A percentile compares a stretch with the other conserved stretches of the same genome.
Conservation (phyloP, 2,329 filamentous ascomycete genomes). For the Cyanodermella asteris region DNA sequence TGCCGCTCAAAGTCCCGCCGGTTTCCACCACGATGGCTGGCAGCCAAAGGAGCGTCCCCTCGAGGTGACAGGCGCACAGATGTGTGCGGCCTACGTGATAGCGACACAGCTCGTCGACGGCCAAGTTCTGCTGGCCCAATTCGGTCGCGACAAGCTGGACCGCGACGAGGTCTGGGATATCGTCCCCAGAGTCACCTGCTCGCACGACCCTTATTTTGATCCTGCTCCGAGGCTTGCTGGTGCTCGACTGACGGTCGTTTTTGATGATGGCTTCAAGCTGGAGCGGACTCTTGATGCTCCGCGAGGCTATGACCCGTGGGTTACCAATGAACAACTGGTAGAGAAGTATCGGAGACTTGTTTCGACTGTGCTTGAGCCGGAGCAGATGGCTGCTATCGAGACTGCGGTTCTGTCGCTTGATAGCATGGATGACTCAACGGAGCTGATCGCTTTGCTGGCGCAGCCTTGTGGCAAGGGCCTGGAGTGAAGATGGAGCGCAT, state of each 20-base stretch:
- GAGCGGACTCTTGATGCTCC: conserved; percentile 10
- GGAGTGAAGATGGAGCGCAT: no score
- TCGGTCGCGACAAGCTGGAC: conserved; percentile 13
- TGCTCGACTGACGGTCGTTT: conserved; percentile 9
- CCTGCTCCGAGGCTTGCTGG: conserved; percentile 2
- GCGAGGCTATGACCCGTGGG: conserved; percentile 13
- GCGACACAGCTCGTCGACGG: conserved; percentile 18
- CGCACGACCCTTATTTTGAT: conserved; percentile 6
- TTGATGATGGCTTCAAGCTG: conserved; percentile 8
- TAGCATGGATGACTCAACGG: conserved; percentile 9
- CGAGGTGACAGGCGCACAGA: conserved; percentile 17
- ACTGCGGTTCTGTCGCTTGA: conserved; percentile 13
- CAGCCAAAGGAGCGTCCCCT: conserved; percentile 14
- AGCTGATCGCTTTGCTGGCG: conserved; percentile 7
- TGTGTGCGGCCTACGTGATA: conserved; percentile 16
- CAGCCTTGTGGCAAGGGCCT: no score
- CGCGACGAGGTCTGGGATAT: conserved; percentile 17
- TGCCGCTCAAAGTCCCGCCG: conserved; percentile 12
- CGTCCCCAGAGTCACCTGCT: conserved; percentile 12
- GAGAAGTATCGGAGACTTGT: conserved; percentile 16
- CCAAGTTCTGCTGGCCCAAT: conserved; percentile 16
- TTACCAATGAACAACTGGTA: conserved; percentile 18
- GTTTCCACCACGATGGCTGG: conserved; percentile 18
- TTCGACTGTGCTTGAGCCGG: conserved; percentile 12
- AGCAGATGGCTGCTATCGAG: conserved; percentile 13